These are phyloP conservation scores for Peronospora farinosa DNA, from an alignment of 352 stramenopile species.

Conservation along the genomic window DNA sequence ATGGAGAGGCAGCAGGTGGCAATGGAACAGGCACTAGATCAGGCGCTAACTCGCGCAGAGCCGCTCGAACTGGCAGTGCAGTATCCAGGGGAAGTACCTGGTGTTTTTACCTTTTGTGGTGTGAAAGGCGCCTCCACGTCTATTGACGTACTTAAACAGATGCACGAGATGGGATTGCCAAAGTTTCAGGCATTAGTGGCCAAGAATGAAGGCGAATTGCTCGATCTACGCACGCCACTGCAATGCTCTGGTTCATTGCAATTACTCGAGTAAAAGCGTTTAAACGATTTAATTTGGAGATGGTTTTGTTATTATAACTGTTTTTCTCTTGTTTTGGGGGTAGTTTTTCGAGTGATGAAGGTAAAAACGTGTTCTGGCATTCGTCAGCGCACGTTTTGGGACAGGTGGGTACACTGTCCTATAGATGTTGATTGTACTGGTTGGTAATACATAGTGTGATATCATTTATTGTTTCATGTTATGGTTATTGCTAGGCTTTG, in stretches of 20 bases:
- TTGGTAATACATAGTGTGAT: no score
- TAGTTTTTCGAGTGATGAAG: slow-evolving; percentile 64
- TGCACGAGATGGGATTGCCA: slow-evolving; percentile 43
- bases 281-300: not conserved
- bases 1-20: slow-evolving; percentile 40
- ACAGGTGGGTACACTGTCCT: slow-evolving; percentile 27
- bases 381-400: slow-evolving; percentile 99
- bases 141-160: slow-evolving; percentile 57
- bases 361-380: slow-evolving; percentile 94
- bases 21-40: slow-evolving; percentile 5
- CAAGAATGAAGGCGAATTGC: slow-evolving; percentile 35
- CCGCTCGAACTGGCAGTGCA: slow-evolving; percentile 48
- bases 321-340: not conserved
- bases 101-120: slow-evolving; percentile 39
- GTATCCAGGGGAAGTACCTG: slow-evolving; percentile 11
- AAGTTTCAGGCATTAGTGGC: slow-evolving; percentile 58
- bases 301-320: not conserved
- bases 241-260: slow-evolving; percentile 39
- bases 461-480: not conserved
- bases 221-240: slow-evolving; percentile 51
- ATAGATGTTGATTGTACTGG: not conserved
- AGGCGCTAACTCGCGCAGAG: slow-evolving; percentile 13
- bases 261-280: slow-evolving; percentile 49
- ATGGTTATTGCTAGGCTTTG: slow-evolving; percentile 68
- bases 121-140: slow-evolving; percentile 38